Evolutionary conservation across 2,329 filamentous ascomycete species (phyloP).

Genomic region (Aspergillus sp.): DNA sequence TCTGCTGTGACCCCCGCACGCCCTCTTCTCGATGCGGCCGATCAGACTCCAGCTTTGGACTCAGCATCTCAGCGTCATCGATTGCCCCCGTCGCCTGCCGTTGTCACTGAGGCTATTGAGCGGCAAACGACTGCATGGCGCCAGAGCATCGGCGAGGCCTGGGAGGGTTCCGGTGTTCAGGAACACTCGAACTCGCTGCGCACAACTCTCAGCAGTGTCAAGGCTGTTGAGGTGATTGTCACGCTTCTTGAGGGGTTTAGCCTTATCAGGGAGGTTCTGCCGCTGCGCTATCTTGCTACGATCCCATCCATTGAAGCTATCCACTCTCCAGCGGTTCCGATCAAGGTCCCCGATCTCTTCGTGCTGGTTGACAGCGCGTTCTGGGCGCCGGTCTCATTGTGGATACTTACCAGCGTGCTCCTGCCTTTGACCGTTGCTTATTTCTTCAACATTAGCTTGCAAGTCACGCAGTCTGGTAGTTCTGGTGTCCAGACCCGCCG

Average conservation of each 20-base stretch:
- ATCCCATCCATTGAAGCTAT: conserved; percentile 62
- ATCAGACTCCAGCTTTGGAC: conserved; percentile 16
- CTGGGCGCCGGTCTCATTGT: conserved; percentile 79
- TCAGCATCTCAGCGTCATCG: neutral
- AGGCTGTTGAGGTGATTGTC: conserved; percentile 67
- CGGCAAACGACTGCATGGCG: conserved; percentile 50
- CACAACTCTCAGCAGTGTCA: conserved; percentile 67
- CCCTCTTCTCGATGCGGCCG: conserved; percentile 3
- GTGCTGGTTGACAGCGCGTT: conserved; percentile 72
- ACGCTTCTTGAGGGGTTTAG: conserved; percentile 68
- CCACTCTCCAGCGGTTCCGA: conserved; percentile 57
- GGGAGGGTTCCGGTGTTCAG: conserved; percentile 36
- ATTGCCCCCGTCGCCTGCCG: conserved; percentile 43
- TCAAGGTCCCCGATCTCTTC: conserved; percentile 79
- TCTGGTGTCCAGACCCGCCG: conserved; percentile 27
- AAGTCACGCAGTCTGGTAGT: conserved; percentile 33
- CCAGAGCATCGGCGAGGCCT: conserved; percentile 34
- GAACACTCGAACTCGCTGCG: conserved; percentile 62
- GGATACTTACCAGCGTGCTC: conserved; percentile 70
- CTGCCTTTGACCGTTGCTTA: conserved; percentile 74
- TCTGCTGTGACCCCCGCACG: neutral
- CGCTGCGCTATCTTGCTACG: conserved; percentile 70
- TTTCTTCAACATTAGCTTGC: conserved; percentile 81
- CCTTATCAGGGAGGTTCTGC: conserved; percentile 69
- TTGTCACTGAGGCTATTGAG: conserved; percentile 70